A percentile compares a stretch with the other conserved stretches of the same genome.
Evolutionary conservation across 805 yeast species (phyloP).

Genomic region (Starmerella bombi): DNA sequence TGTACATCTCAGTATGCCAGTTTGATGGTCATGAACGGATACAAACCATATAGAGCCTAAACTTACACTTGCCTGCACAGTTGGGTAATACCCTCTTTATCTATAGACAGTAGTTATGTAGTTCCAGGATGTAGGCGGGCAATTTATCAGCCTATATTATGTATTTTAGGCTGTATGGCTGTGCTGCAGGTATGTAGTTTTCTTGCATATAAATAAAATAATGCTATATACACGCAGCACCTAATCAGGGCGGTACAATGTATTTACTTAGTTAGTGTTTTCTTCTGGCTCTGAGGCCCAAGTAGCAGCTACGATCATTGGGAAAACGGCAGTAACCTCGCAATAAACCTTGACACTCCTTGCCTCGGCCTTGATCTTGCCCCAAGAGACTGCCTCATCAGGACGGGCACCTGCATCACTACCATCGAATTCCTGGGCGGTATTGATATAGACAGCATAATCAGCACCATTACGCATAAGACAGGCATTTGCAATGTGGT

Average conservation of each 20-base stretch:
- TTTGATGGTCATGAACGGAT: not conserved
- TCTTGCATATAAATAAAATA: no score
- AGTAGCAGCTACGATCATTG: constrained; percentile 94
- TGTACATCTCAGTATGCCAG: not conserved
- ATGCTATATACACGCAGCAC: no score
- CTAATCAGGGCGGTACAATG: no score
- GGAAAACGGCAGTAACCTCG: constrained; percentile 89
- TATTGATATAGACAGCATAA: constrained; percentile 89
- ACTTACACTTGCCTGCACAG: no score
- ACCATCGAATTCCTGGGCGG: constrained; percentile 98
- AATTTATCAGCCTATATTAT: no score
- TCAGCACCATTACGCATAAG: constrained; percentile 99
- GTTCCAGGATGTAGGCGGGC: no score
- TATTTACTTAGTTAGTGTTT: no score
- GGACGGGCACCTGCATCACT: constrained; percentile 99
- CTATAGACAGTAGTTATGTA: no score
- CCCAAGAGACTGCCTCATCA: constrained; percentile 98
- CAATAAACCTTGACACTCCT: constrained; percentile 83
- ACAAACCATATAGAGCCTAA: not conserved
- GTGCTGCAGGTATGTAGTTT: no score
- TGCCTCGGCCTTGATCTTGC: constrained; percentile 93
- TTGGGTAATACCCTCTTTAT: no score
- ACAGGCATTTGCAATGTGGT: constrained; percentile 95
- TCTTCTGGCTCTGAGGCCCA: constrained; percentile 64
- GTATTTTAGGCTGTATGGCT: no score